These are phyloP conservation scores for Pichia sporocuriosa DNA, from an alignment of 805 yeast genomes.

Conservation along the genomic window DNA sequence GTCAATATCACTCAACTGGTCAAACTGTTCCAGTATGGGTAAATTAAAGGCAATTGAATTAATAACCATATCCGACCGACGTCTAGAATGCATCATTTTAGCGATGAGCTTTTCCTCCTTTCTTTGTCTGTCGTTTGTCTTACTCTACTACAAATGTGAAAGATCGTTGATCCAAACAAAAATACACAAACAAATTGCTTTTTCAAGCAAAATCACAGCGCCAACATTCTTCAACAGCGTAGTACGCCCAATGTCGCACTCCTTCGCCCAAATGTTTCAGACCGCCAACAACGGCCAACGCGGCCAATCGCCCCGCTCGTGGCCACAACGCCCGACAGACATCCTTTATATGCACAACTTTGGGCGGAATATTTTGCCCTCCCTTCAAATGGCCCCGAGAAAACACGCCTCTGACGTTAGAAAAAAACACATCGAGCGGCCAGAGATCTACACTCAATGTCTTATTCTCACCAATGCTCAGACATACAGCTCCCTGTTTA, in stretches of 20 bases:
- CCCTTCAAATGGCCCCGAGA: neutral
- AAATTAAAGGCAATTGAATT: conserved; percentile 51
- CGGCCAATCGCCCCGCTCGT: conserved; percentile 3
- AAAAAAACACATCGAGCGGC: neutral
- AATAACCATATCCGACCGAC: conserved; percentile 57
- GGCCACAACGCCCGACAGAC: neutral
- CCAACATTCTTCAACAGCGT: too few species aligned
- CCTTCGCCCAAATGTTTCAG: neutral
- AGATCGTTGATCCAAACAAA: too few species aligned
- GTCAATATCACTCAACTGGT: neutral
- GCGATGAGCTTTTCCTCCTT: neutral
- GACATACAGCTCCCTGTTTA: conserved; percentile 8
- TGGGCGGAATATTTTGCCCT: too few species aligned
- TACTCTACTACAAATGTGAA: too few species aligned
- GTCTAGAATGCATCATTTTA: conserved; percentile 18
- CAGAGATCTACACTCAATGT: neutral
- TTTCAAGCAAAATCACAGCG: too few species aligned
- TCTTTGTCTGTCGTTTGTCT: too few species aligned
- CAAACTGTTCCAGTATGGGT: conserved; percentile 31
- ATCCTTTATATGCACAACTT: too few species aligned
- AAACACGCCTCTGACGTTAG: neutral
- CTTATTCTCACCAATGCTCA: too few species aligned
- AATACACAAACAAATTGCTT: too few species aligned
- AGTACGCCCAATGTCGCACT: too few species aligned
- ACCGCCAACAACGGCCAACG: neutral